Percentiles rank a stretch among this genome's conserved stretches.
phyloP scores from a whole-genome alignment of 495 filamentous ascomycete genomes.

The Penicillium malachiteum region DNA sequence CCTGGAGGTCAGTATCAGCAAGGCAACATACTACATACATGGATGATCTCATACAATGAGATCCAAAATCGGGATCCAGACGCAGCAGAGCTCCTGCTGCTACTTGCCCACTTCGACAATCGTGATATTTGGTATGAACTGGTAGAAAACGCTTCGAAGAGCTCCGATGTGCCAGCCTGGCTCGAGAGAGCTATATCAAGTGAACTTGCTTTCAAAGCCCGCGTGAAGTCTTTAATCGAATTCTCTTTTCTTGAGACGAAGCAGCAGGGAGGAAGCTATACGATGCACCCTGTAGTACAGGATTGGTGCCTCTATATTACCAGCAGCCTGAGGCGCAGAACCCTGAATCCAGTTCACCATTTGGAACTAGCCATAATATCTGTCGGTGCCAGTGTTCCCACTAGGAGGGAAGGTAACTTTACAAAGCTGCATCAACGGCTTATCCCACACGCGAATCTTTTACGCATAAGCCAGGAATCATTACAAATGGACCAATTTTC shows the following conservation, averaged over 20 bases:
- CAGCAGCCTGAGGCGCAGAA: too few relatives aligned
- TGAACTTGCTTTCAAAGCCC: slow-evolving; percentile 28
- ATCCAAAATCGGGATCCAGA: slow-evolving; percentile 32
- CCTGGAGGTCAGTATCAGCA: slow-evolving; percentile 32
- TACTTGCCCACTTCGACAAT: slow-evolving; percentile 50
- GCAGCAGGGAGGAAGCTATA: slow-evolving; percentile 30
- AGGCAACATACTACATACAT: slow-evolving; percentile 45
- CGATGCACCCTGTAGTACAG: slow-evolving; percentile 34
- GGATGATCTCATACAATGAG: slow-evolving; percentile 42
- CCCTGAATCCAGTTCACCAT: too few relatives aligned
- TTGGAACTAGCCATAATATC: slow-evolving; percentile 24
- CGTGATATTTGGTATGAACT: slow-evolving; percentile 53
- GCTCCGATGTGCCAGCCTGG: slow-evolving; percentile 25
- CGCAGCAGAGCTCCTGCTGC: slow-evolving; percentile 39
- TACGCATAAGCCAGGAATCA: too few relatives aligned
- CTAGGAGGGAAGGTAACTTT: too few relatives aligned
- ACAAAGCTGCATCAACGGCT: slow-evolving; percentile 34
- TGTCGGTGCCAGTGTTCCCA: slow-evolving; percentile 27
- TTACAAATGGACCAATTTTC: too few relatives aligned
- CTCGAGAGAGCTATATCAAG: slow-evolving; percentile 24
- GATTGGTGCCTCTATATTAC: slow-evolving; percentile 32
- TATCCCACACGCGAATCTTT: slow-evolving; percentile 39
- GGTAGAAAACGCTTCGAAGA: slow-evolving; percentile 14
- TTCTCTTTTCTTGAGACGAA: slow-evolving; percentile 33
- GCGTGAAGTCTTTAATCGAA: slow-evolving; percentile 27